These are phyloP conservation scores for Staphylotrichum longicolle DNA, from an alignment of 495 filamentous ascomycete genomes.

Conservation along the genomic window DNA sequence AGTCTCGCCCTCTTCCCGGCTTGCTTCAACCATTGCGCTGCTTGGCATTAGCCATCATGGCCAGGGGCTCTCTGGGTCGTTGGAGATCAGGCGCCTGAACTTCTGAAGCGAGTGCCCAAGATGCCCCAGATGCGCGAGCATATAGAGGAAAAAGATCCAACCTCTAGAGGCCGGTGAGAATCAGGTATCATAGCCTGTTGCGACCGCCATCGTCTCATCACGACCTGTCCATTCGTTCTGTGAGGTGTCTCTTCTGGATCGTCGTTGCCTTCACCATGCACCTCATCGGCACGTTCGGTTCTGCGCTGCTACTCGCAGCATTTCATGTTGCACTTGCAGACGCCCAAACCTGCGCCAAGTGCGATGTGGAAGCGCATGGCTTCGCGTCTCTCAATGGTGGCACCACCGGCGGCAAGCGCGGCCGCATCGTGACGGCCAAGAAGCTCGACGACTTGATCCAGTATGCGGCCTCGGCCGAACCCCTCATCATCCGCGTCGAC, in stretches of 20 bases:
- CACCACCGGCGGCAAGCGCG: conserved; percentile 3
- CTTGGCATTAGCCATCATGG: no score
- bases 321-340: neutral
- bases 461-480: neutral
- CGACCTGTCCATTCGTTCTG: neutral
- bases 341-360: neutral
- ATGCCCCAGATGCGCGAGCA: neutral
- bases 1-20: no score
- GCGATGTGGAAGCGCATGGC: neutral
- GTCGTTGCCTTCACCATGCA: conserved; percentile 3
- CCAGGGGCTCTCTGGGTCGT: no score
- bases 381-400: neutral
- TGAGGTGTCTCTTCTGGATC: neutral
- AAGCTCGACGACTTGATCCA: neutral
- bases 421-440: conserved; percentile 1
- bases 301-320: neutral
- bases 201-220: neutral
- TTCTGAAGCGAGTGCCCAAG: neutral
- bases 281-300: neutral
- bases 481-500: neutral
- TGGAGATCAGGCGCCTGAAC: neutral
- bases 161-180: neutral
- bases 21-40: no score
- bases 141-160: neutral
- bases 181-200: neutral